Evolutionary conservation across 768 basidiomycete species (phyloP).

Genomic region (Mycena pura): DNA sequence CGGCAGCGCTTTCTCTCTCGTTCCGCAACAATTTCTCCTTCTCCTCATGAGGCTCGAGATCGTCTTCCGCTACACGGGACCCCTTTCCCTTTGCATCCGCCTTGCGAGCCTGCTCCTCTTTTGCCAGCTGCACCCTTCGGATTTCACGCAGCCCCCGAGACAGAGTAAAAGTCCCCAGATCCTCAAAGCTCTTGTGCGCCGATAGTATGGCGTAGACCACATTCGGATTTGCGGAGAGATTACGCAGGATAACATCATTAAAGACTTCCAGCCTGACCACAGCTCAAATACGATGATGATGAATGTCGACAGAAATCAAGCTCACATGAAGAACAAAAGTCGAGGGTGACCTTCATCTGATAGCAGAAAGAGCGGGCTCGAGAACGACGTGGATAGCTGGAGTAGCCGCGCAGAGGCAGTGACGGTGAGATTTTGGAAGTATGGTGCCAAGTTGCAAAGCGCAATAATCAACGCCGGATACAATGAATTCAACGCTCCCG

Average conservation of each 20-base stretch:
- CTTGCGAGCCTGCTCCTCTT: constrained; percentile 67
- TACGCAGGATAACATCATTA: constrained; percentile 81
- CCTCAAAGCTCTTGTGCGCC: constrained; percentile 85
- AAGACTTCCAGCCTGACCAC: constrained; percentile 83
- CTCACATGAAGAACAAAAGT: constrained; percentile 89
- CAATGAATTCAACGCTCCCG: constrained; percentile 78
- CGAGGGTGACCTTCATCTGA: constrained; percentile 96
- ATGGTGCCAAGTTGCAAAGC: constrained; percentile 87
- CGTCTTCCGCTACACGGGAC: constrained; percentile 40
- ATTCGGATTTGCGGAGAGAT: constrained; percentile 85
- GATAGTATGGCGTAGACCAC: constrained; percentile 86
- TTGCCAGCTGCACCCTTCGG: constrained; percentile 70
- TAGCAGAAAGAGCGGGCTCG: constrained; percentile 86
- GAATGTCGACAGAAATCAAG: too few species aligned
- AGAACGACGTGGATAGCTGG: constrained; percentile 91
- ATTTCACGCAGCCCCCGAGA: constrained; percentile 87
- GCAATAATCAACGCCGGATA: constrained; percentile 95
- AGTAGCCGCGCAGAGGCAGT: constrained; percentile 83
- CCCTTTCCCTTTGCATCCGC: constrained; percentile 50
- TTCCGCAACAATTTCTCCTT: constrained; percentile 70
- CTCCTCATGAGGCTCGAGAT: constrained; percentile 58
- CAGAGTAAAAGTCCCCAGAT: constrained; percentile 91
- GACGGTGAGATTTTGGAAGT: constrained; percentile 81
- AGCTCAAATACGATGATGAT: too few species aligned
- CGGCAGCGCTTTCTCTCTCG: constrained; percentile 45